phyloP scores from a whole-genome alignment of 768 basidiomycete genomes.

The Serpula lacrymans region DNA sequence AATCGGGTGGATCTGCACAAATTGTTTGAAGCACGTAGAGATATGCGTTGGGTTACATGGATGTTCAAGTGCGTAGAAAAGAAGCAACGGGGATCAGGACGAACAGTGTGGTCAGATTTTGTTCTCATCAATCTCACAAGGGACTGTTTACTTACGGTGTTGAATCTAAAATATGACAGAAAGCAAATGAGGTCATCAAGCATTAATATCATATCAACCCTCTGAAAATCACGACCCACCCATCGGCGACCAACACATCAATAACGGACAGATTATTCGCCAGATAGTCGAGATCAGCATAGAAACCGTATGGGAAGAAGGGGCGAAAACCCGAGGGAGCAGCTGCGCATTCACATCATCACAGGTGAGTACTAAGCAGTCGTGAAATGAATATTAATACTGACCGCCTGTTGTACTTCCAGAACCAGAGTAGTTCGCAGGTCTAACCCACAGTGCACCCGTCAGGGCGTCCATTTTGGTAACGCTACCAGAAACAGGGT shows the following conservation, averaged over 20 bases:
- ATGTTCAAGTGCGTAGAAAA: too few species aligned
- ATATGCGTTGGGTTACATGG: too few species aligned
- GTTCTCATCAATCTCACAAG: too few species aligned
- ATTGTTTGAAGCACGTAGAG: conserved; percentile 22
- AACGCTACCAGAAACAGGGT: conserved; percentile 32
- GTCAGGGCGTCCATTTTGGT: conserved; percentile 48
- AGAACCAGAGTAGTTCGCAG: conserved; percentile 18
- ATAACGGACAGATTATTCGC: conserved; percentile 49
- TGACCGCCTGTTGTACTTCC: conserved; percentile 24
- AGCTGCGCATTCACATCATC: conserved; percentile 7
- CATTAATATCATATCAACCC: background rate
- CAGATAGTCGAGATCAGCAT: conserved; percentile 60
- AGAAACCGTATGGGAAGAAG: conserved; percentile 72
- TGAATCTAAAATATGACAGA: conserved; percentile 10
- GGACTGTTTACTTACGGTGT: conserved; percentile 22
- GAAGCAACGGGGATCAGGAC: background rate
- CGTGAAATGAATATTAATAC: conserved; percentile 16
- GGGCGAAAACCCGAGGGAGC: conserved; percentile 24
- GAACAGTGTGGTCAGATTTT: too few species aligned
- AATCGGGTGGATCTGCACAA: conserved; percentile 61
- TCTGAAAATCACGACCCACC: conserved; percentile 25
- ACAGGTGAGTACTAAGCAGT: background rate
- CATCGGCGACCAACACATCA: conserved; percentile 56
- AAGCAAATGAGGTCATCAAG: background rate
- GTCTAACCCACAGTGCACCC: conserved; percentile 40